A percentile compares a stretch with the other conserved stretches of the same genome.
Evolutionary conservation across 164 flowering plant species (phyloP).

Genomic region (Houttuynia cordata): DNA sequence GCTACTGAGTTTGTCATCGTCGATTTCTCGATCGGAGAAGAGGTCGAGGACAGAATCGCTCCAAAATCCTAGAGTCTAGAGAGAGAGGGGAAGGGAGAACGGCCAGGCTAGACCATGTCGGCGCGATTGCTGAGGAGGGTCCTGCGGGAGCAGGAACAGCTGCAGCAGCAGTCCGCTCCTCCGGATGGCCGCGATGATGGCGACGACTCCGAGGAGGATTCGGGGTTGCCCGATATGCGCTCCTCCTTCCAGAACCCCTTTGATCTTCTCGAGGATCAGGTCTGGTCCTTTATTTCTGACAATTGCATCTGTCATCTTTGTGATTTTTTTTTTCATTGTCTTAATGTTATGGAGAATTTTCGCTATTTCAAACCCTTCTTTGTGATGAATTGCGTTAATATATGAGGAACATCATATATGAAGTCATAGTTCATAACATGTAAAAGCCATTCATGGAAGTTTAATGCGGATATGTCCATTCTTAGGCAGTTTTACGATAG

Average conservation of each 20-base stretch:
- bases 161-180: constrained; percentile 3
- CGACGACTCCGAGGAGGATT: constrained; percentile 14
- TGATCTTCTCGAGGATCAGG: constrained; percentile 31
- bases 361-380: no score
- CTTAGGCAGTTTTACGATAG: not conserved
- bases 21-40: no score
- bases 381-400: no score
- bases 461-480: no score
- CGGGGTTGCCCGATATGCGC: constrained; percentile 12
- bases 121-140: constrained; percentile 29
- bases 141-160: constrained; percentile 32
- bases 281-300: not conserved
- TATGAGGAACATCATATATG: no score
- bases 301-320: not conserved
- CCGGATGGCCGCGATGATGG: constrained; percentile 4
- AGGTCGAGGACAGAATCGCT: no score
- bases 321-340: not conserved
- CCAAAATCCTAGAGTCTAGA: no score
- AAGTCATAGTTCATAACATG: no score
- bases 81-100: no score
- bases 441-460: no score
- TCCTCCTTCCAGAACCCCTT: constrained; percentile 24
- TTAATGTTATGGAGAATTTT: not conserved
- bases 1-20: not conserved
- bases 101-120: constrained; percentile 13